phyloP scores from a whole-genome alignment of 2,329 filamentous ascomycete species.

The Seiridium unicorne region DNA sequence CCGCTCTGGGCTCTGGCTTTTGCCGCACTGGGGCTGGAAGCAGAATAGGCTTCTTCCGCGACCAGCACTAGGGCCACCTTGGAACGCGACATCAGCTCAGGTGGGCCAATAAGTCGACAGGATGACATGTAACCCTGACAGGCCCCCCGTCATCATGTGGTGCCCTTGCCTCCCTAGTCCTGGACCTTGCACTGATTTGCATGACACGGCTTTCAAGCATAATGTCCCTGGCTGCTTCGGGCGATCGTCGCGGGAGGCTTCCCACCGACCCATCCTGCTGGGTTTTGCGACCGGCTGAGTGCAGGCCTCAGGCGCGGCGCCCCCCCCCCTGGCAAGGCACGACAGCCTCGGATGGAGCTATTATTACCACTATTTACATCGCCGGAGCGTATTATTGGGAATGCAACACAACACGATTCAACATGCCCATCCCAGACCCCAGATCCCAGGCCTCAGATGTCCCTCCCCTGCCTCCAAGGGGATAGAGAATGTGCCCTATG shows the following conservation, averaged over 20 bases:
- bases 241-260: slow-evolving; percentile 17
- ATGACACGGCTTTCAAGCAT: slow-evolving; percentile 4
- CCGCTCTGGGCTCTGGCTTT: too few species aligned
- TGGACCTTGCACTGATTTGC: neutral
- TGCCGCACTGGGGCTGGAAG: neutral
- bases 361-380: neutral
- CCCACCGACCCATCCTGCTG: slow-evolving; percentile 15
- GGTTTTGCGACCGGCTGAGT: slow-evolving; percentile 8
- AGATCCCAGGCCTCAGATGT: neutral
- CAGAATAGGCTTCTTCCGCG: neutral
- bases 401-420: neutral
- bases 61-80: neutral
- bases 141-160: neutral
- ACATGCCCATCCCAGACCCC: neutral
- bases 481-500: too few species aligned
- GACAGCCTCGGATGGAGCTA: neutral
- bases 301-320: neutral
- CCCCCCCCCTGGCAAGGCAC: too few species aligned
- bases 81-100: neutral
- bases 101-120: neutral
- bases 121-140: neutral
- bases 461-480: neutral
- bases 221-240: neutral
- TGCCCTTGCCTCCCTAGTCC: neutral
- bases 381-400: too few species aligned